Evolutionary conservation across 108 stramenopile genomes (phyloP).

Genomic region (Conticribra guillardii): DNA sequence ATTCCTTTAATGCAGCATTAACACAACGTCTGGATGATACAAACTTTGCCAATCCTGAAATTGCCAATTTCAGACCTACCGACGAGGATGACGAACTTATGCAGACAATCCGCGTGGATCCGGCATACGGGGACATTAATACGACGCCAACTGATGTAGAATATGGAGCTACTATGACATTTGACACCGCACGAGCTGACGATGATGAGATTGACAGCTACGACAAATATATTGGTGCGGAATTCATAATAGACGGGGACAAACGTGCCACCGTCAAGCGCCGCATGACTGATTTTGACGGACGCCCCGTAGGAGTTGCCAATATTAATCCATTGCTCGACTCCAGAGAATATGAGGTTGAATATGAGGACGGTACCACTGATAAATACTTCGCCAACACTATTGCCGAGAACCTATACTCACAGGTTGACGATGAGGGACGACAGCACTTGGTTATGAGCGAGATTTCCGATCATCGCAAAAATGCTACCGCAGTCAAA

Average conservation of each 20-base stretch:
- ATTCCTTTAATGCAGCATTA: constrained; percentile 5
- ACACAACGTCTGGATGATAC: not conserved
- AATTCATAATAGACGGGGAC: not conserved
- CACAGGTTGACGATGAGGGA: constrained; percentile 12
- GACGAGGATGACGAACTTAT: not conserved
- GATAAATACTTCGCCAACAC: constrained; percentile 11
- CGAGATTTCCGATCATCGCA: constrained; percentile 11
- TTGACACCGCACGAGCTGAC: no score
- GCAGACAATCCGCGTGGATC: not conserved
- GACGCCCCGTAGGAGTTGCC: constrained; percentile 1
- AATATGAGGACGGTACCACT: constrained; percentile 13
- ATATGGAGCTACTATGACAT: not conserved
- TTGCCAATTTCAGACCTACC: not conserved
- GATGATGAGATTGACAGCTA: no score
- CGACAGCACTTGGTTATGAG: constrained; percentile 1
- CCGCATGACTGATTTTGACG: not conserved
- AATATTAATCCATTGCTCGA: constrained; percentile 10
- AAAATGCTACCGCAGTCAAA: not conserved
- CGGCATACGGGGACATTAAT: constrained; percentile 1
- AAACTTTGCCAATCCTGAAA: not conserved
- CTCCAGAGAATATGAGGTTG: constrained; percentile 4
- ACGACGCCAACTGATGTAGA: not conserved
- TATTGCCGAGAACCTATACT: constrained; percentile 22
- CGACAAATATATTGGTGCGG: not conserved
- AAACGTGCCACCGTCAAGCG: no score